A percentile compares a stretch with the other conserved stretches of the same genome.
Conservation (phyloP, 2,329 filamentous ascomycete genomes). For the Graphiopsis chlorocephala region DNA sequence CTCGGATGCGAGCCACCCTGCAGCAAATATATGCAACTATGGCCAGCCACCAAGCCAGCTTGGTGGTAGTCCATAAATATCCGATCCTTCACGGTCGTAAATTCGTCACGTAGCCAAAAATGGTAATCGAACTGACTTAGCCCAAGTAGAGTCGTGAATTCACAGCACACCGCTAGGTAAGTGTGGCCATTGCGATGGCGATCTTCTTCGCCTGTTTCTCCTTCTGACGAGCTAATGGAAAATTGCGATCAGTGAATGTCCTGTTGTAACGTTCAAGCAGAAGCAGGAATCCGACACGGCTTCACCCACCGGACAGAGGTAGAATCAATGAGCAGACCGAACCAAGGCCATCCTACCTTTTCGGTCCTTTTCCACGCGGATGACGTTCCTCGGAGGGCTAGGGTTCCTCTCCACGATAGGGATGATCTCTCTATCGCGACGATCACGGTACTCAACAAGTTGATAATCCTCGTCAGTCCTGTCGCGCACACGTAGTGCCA, state of each 20-base stretch:
- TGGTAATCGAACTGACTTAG: not conserved
- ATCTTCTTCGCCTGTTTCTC: slow-evolving; percentile 17
- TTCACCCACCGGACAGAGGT: slow-evolving; percentile 10
- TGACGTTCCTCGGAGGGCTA: slow-evolving; percentile 50
- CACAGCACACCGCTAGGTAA: slow-evolving; percentile 11
- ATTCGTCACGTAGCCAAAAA: not conserved
- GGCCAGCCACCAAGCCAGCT: not conserved
- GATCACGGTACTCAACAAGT: slow-evolving; percentile 49
- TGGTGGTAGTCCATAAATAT: not conserved
- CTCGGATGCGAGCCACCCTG: not conserved
- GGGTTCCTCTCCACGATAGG: slow-evolving; percentile 50
- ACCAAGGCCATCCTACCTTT: slow-evolving; percentile 94
- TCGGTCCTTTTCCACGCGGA: slow-evolving; percentile 81
- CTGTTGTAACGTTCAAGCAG: not conserved
- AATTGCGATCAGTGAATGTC: not conserved
- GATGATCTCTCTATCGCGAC: slow-evolving; percentile 59
- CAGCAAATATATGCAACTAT: not conserved
- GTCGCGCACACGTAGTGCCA: slow-evolving; percentile 43
- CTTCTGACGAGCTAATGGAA: slow-evolving; percentile 2
- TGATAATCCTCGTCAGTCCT: slow-evolving; percentile 49
- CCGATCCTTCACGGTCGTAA: not conserved
- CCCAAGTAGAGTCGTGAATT: not conserved
- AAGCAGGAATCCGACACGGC: slow-evolving; percentile 12
- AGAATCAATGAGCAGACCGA: slow-evolving; percentile 65
- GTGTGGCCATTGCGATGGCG: slow-evolving; percentile 18